phyloP scores from a whole-genome alignment of 768 basidiomycete genomes.

The Guyanaporus albipodus region DNA sequence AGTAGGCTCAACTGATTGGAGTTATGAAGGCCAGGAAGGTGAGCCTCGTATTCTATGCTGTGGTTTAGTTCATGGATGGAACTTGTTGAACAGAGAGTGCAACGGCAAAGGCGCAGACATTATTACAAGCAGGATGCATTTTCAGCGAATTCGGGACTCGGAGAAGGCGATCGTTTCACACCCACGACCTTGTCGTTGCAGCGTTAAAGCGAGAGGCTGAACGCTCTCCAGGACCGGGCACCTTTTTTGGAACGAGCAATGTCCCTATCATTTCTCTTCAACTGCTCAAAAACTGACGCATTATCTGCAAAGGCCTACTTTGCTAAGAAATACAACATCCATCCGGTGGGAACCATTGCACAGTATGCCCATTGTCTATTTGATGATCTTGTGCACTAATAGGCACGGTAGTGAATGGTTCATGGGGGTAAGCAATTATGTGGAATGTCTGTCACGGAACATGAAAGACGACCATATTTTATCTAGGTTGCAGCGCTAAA shows the following conservation, averaged over 20 bases:
- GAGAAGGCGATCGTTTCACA: conserved; percentile 64
- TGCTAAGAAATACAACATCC: conserved; percentile 67
- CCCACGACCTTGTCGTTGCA: conserved; percentile 75
- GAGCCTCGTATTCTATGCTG: conserved; percentile 3
- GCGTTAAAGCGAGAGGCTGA: conserved; percentile 63
- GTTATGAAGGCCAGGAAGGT: conserved; percentile 79
- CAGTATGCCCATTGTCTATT: conserved; percentile 53
- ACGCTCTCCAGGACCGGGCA: conserved; percentile 47
- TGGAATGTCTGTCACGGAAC: neutral
- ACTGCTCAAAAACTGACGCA: neutral
- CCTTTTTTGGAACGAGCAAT: conserved; percentile 76
- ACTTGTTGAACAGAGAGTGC: conserved; percentile 52
- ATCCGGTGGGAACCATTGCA: conserved; percentile 77
- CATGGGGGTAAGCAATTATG: conserved; percentile 63
- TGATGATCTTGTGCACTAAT: conserved; percentile 1
- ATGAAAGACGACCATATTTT: neutral
- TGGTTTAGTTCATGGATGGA: neutral
- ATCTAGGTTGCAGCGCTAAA: conserved; percentile 72
- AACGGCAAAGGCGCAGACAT: conserved; percentile 60
- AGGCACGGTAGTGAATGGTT: conserved; percentile 69
- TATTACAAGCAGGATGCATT: conserved; percentile 60
- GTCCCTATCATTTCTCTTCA: conserved; percentile 39
- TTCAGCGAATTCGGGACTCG: conserved; percentile 90
- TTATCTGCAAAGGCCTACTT: conserved; percentile 60
- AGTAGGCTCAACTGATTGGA: conserved; percentile 76